Percentiles rank a stretch among this genome's conserved stretches.
Conservation (phyloP, 2,329 filamentous ascomycete species). For the Colletotrichum sp. region DNA sequence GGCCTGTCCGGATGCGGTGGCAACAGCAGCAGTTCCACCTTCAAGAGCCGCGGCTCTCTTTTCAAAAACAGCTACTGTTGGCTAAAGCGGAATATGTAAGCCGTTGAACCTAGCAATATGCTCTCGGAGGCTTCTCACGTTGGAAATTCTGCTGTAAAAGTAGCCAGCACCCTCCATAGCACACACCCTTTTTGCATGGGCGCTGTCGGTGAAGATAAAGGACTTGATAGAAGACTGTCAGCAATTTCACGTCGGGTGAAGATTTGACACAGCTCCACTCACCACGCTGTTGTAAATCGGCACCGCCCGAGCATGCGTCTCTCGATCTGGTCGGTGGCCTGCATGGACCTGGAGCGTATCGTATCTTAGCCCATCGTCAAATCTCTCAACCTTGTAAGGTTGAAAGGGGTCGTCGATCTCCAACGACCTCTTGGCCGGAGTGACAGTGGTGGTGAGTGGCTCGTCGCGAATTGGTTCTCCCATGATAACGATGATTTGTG, state of each 20-base stretch:
- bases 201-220: constrained; percentile 93
- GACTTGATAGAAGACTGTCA: constrained; percentile 57
- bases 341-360: background rate
- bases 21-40: constrained; percentile 85
- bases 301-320: background rate
- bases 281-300: background rate
- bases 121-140: constrained; percentile 58
- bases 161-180: constrained; percentile 96
- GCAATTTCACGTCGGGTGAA: background rate
- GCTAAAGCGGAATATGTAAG: constrained; percentile 34
- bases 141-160: constrained; percentile 97
- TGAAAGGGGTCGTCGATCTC: background rate
- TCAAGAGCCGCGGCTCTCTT: constrained; percentile 93
- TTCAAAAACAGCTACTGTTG: constrained; percentile 93
- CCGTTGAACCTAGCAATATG: background rate
- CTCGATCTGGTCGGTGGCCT: background rate
- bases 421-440: background rate
- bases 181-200: constrained; percentile 91
- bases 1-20: constrained; percentile 83
- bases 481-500: background rate
- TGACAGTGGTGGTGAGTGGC: background rate
- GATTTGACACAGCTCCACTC: background rate
- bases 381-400: background rate
- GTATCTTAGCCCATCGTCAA: background rate
- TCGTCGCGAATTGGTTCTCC: background rate